Evolutionary conservation across 129 eudicot species (phyloP).

Genomic region (Arctium minus): DNA sequence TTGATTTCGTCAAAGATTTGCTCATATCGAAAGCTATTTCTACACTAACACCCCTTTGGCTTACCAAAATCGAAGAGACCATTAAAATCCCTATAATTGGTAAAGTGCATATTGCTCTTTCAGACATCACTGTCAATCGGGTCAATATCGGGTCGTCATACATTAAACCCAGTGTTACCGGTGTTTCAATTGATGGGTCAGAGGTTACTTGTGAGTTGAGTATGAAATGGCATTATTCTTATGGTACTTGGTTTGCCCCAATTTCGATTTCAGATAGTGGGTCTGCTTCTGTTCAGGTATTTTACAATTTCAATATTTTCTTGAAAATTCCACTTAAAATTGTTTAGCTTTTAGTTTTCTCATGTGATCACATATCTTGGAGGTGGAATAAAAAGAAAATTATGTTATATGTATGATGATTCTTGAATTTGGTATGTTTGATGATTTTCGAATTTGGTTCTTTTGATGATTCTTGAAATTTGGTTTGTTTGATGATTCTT

Average conservation of each 20-base stretch:
- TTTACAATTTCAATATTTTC: background rate
- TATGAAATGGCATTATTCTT: conserved; percentile 53
- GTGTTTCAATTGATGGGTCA: conserved; percentile 40
- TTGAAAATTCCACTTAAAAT: background rate
- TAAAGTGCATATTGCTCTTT: conserved; percentile 31
- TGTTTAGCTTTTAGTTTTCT: background rate
- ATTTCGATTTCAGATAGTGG: conserved; percentile 50
- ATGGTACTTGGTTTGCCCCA: conserved; percentile 43
- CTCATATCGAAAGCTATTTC: conserved; percentile 42
- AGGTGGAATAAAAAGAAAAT: background rate
- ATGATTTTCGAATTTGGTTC: background rate
- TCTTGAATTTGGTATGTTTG: background rate
- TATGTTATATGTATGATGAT: too few relatives aligned
- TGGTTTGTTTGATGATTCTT: background rate
- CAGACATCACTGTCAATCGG: conserved; percentile 40
- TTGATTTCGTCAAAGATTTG: conserved; percentile 47
- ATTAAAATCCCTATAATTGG: conserved; percentile 53
- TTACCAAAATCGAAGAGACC: conserved; percentile 25
- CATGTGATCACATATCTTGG: background rate
- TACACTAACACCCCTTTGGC: conserved; percentile 37
- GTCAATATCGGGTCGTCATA: conserved; percentile 37
- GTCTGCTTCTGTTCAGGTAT: conserved; percentile 51
- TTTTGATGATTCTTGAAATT: background rate
- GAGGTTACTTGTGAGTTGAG: conserved; percentile 40
- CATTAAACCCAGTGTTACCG: conserved; percentile 31